Evolutionary conservation across 176 grass and related monocot genomes (phyloP).

Genomic region (Oryza punctata): DNA sequence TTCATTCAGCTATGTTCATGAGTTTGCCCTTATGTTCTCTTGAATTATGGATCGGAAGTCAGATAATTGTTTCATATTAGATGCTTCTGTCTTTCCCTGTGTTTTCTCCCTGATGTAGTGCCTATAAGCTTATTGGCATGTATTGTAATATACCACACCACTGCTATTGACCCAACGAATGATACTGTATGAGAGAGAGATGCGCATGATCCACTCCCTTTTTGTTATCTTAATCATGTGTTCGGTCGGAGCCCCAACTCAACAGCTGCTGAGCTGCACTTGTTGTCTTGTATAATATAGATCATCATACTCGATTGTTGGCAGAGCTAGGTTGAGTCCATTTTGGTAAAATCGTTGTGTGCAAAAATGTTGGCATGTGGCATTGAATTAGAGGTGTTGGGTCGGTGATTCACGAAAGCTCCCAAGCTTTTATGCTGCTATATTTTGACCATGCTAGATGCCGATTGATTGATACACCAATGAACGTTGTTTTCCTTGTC

Average conservation of each 20-base stretch:
- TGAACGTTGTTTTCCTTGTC: background rate
- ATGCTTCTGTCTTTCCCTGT: slow-evolving; percentile 41
- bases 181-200: slow-evolving; percentile 24
- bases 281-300: background rate
- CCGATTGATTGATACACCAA: slow-evolving; percentile 26
- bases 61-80: slow-evolving; percentile 56
- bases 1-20: slow-evolving; percentile 52
- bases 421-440: background rate
- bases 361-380: background rate
- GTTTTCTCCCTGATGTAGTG: slow-evolving; percentile 47
- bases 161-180: slow-evolving; percentile 42
- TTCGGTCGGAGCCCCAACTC: background rate
- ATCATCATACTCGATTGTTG: background rate
- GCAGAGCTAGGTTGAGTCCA: background rate
- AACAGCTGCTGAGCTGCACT: background rate
- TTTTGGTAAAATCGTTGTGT: background rate
- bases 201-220: background rate
- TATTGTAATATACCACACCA: slow-evolving; percentile 34
- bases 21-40: slow-evolving; percentile 36
- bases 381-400: background rate
- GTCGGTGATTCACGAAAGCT: background rate
- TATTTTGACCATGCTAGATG: slow-evolving; percentile 16
- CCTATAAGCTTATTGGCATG: slow-evolving; percentile 42
- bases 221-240: background rate
- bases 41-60: slow-evolving; percentile 42